These are phyloP conservation scores for Mayamaea pseudoterrestris DNA, from an alignment of 108 stramenopile genomes.

Conservation along the genomic window DNA sequence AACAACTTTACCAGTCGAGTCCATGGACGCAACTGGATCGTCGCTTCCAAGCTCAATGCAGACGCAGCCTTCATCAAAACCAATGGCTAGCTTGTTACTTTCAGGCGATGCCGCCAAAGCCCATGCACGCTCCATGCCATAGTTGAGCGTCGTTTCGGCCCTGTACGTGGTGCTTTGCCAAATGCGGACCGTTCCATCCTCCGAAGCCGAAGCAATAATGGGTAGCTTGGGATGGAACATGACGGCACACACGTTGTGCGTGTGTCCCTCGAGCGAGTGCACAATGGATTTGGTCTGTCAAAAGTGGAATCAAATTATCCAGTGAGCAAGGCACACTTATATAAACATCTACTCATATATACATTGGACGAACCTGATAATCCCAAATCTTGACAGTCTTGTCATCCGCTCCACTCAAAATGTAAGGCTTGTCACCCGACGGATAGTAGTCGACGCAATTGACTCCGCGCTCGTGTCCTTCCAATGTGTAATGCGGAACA, in stretches of 20 bases:
- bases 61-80: conserved; percentile 98
- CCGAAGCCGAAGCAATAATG: conserved; percentile 90
- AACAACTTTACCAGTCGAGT: conserved; percentile 92
- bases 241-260: conserved; percentile 94
- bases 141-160: conserved; percentile 96
- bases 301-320: not conserved
- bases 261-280: conserved; percentile 95
- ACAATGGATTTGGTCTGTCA: conserved; percentile 81
- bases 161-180: conserved; percentile 98
- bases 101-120: conserved; percentile 86
- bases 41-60: conserved; percentile 96
- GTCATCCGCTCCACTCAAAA: conserved; percentile 97
- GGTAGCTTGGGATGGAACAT: conserved; percentile 98
- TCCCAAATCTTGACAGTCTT: conserved; percentile 96
- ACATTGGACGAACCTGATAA: conserved; percentile 45
- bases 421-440: conserved; percentile 97
- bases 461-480: conserved; percentile 97
- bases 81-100: conserved; percentile 96
- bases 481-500: conserved; percentile 92
- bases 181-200: conserved; percentile 97
- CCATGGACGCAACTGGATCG: conserved; percentile 97
- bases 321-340: not conserved
- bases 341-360: not conserved
- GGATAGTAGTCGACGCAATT: conserved; percentile 99
- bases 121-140: conserved; percentile 99